Conservation (phyloP, 1,284 basidiomycete genomes). For the Thecaphora thlaspeos region DNA sequence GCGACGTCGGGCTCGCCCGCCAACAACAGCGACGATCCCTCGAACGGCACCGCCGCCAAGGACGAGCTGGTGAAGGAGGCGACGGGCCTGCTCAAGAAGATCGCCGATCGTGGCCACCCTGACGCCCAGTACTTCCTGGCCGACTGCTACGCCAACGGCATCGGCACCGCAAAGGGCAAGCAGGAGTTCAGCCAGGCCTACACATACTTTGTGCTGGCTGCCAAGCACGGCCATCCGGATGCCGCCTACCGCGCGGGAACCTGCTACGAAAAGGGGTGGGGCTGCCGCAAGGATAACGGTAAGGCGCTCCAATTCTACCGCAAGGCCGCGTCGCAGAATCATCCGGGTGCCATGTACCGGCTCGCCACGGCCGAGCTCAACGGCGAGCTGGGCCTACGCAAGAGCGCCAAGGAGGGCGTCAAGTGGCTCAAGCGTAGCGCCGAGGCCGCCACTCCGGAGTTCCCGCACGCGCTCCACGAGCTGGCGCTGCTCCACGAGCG, state of each 20-base stretch:
- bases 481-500: slow-evolving; percentile 89
- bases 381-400: slow-evolving; percentile 83
- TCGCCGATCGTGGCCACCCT: slow-evolving; percentile 89
- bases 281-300: slow-evolving; percentile 83
- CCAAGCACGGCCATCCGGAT: slow-evolving; percentile 97
- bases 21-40: slow-evolving; percentile 21
- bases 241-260: slow-evolving; percentile 93
- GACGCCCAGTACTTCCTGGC: slow-evolving; percentile 95
- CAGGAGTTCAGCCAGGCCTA: slow-evolving; percentile 97
- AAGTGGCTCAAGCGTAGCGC: slow-evolving; percentile 97
- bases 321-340: slow-evolving; percentile 84
- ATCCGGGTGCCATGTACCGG: slow-evolving; percentile 94
- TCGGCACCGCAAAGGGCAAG: slow-evolving; percentile 75
- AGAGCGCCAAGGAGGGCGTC: slow-evolving; percentile 89
- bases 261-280: slow-evolving; percentile 99
- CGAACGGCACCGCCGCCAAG: slow-evolving; percentile 33
- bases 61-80: slow-evolving; percentile 85
- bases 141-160: slow-evolving; percentile 95
- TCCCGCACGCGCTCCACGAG: slow-evolving; percentile 94
- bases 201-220: slow-evolving; percentile 90
- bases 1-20: slow-evolving; percentile 12
- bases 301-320: slow-evolving; percentile 89
- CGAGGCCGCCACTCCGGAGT: slow-evolving; percentile 74
- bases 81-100: slow-evolving; percentile 76
- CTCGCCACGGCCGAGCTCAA: slow-evolving; percentile 95